Base-by-base conservation (phyloP, 139 green algal genomes). In the Microglena sp. region DNA sequence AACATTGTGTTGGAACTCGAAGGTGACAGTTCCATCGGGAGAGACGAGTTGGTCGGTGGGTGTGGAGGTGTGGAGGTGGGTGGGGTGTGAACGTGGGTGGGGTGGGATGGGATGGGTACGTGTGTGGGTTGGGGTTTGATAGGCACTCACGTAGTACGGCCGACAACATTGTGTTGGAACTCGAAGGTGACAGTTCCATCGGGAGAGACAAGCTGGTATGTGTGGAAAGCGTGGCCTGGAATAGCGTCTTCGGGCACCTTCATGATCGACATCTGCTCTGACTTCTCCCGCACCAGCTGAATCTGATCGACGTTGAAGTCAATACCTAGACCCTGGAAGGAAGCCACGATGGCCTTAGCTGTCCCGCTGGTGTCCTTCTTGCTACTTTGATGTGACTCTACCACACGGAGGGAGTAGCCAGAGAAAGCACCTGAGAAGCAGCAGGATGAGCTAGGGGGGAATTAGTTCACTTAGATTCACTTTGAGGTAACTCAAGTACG, bases 1-100 rank as follows among this genome's bases (percentile, higher is more conserved):
- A 24, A 98, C 93, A 60, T 99, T 99, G 80, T 99, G 93, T 73
- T 96, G 85, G 70, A 99, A 97, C 75, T 96, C 83, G 60, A 98
- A 92, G 11, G 62, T 71, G 5, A 98, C 91, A 3, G 70, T 84
- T 40, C 82, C 84, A 50, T 96, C 92, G 0, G 76, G 68, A 2
- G 80, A 89, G 27, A 82, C 82, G 15, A 96, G 73, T 31, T 82
- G 80, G 77, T 99, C 98, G 0, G 93, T 99, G 81, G n/a, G n/a
- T n/a, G n/a, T n/a, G n/a, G n/a, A n/a, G n/a, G n/a, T n/a, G n/a
- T n/a, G n/a, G n/a, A n/a, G n/a, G n/a, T n/a, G n/a, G n/a, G n/a
- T n/a, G n/a, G n/a, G n/a, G n/a, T n/a, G n/a, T n/a, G n/a, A n/a
- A n/a, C n/a, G n/a, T n/a, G n/a, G n/a, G n/a, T n/a, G n/a, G n/a